Evolutionary conservation across 2,329 filamentous ascomycete species (phyloP).

Genomic region (Nectriaceae sp.): DNA sequence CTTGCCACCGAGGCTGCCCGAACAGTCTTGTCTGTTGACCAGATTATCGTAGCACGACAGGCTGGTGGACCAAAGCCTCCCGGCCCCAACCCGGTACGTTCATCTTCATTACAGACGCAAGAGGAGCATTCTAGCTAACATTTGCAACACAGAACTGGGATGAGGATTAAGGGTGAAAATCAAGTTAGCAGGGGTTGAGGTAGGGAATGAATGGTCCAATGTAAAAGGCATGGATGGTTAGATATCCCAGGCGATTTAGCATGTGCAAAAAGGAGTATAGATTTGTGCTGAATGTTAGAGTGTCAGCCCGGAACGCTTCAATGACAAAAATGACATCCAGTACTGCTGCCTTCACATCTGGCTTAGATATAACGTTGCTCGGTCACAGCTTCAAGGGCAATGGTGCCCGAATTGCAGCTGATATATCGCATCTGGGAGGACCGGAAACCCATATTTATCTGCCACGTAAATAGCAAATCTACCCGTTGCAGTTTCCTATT

Average conservation of each 20-base stretch:
- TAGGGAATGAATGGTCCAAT: constrained; percentile 19
- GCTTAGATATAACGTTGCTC: too few species aligned
- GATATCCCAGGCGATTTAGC: constrained; percentile 17
- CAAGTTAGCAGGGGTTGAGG: constrained; percentile 17
- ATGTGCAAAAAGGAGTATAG: constrained; percentile 3
- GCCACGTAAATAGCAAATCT: too few species aligned
- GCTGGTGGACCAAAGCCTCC: constrained; percentile 97
- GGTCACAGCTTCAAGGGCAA: too few species aligned
- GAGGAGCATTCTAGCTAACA: neutral
- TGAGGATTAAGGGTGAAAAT: constrained; percentile 54
- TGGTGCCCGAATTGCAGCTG: too few species aligned
- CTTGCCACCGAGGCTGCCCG: constrained; percentile 92
- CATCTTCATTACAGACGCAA: neutral
- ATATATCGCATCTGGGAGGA: too few species aligned
- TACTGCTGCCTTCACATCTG: neutral
- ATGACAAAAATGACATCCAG: neutral
- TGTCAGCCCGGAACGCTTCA: neutral
- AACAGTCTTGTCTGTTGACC: constrained; percentile 93
- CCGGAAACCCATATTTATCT: too few species aligned
- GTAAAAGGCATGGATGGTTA: constrained; percentile 25
- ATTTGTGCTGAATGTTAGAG: neutral
- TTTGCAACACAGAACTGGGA: constrained; percentile 59
- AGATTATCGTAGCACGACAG: constrained; percentile 98
- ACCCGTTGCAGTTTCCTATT: too few species aligned
- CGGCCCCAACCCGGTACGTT: constrained; percentile 75